Evolutionary conservation across 1,284 basidiomycete species (phyloP).

Genomic region (Athelia psychrophila): DNA sequence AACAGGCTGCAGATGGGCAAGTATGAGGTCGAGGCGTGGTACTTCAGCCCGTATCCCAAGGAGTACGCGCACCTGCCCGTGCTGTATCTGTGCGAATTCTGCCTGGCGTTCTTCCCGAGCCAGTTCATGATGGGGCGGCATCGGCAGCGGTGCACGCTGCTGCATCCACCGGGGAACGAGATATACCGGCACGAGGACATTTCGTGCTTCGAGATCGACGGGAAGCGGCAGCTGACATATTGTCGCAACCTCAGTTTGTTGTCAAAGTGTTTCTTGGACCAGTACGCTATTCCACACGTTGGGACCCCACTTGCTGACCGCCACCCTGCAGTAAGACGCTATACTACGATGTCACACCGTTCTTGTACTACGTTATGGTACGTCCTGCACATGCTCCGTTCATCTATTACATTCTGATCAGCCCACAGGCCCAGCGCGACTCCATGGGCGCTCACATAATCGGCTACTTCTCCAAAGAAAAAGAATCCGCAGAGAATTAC

Average conservation of each 20-base stretch:
- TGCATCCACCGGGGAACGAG: conserved; percentile 99
- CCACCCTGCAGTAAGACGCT: conserved; percentile 80
- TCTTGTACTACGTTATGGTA: conserved; percentile 99
- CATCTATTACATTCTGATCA: conserved; percentile 14
- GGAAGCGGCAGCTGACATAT: conserved; percentile 93
- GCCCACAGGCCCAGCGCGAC: conserved; percentile 75
- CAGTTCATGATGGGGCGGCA: conserved; percentile 89
- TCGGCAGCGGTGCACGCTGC: conserved; percentile 86
- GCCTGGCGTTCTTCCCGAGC: conserved; percentile 87
- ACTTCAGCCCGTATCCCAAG: conserved; percentile 98
- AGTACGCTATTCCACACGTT: conserved; percentile 50
- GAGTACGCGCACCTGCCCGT: conserved; percentile 96
- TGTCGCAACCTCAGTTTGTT: conserved; percentile 96
- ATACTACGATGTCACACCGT: conserved; percentile 99
- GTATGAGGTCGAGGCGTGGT: conserved; percentile 98
- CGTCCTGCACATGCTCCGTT: conserved; percentile 19
- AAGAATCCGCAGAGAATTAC: conserved; percentile 97
- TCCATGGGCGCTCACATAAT: conserved; percentile 91
- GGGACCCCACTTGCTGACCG: conserved; percentile 10
- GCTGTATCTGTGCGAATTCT: conserved; percentile 99
- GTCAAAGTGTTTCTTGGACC: conserved; percentile 98
- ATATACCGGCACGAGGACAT: conserved; percentile 97
- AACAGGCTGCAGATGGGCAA: conserved; percentile 96
- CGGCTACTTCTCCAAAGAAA: conserved; percentile 99
- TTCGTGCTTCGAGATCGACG: conserved; percentile 98